Base-by-base conservation (phyloP, 176 grass and related monocot species). In the Tillandsia fasciculata region DNA sequence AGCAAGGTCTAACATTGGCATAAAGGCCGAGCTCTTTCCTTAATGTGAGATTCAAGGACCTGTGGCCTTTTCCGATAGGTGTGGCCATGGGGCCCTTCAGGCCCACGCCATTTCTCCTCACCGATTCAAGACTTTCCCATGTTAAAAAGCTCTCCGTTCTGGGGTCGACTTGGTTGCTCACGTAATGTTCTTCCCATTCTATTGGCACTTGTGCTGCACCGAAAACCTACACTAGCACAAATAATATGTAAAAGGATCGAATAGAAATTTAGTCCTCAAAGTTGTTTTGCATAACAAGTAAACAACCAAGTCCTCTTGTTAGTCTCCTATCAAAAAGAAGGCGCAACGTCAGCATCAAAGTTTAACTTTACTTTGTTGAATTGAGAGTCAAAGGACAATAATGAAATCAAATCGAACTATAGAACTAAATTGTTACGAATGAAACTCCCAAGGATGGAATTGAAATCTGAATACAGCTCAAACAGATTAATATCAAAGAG, bases 71-170 rank as follows among this genome's bases (percentile, higher is more conserved):
- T 72, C 94, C 89, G 84, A 97, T 92, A 70, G 94, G 94, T 52
- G 94, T 97, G 67, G 94, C 94, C 94, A 97, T 97, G 73, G 94
- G 94, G 48, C 94, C 94, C 74, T 97, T 97, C 75, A 97, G 74
- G 48, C 94, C 94, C 72, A 97, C 89, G 75, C 87, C 86, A 84
- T 97, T 92, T 77, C 49, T 90, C 57, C 84, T 86, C 70, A 97
- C 89, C 0, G 94, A 97, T 66, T 97, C 86, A 20, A 97, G 82
- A 80, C 86, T 97, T 75, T 97, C 94, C 94, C 82, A 90, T 77
- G 94, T 97, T 59, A 97, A 77, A 87, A 90, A 90, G 80, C 94
- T 97, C 75, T 97, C 79, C 78, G 94, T 97, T 70, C 84, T 92
- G 64, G 94, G 89, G 68, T 97, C 89, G 67, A 97, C 89, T 73